Evolutionary conservation across 768 basidiomycete species (phyloP).

Genomic region (Pholiota microspora): DNA sequence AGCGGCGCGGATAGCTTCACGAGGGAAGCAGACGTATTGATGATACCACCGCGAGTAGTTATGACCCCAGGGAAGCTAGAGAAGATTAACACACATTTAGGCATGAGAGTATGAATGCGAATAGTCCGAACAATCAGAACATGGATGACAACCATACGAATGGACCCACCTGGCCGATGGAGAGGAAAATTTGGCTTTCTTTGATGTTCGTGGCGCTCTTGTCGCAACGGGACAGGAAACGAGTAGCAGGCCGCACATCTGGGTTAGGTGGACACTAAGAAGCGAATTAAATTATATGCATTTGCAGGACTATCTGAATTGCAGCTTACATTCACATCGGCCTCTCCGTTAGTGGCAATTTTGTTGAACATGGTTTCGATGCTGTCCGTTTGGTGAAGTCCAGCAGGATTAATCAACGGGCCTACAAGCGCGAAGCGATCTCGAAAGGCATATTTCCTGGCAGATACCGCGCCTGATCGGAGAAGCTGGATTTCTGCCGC

Average conservation of each 20-base stretch:
- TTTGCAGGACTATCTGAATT: too few species aligned
- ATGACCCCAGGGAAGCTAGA: slow-evolving; percentile 52
- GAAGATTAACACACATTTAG: background rate
- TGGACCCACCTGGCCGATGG: slow-evolving; percentile 43
- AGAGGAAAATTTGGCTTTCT: slow-evolving; percentile 46
- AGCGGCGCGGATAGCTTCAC: slow-evolving; percentile 47
- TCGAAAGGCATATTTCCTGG: slow-evolving; percentile 40
- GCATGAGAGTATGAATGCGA: background rate
- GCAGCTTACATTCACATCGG: slow-evolving; percentile 37
- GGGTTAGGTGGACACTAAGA: slow-evolving; percentile 27
- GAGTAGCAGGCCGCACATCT: slow-evolving; percentile 31
- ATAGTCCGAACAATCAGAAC: background rate
- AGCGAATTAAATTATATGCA: background rate
- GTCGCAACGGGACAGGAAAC: slow-evolving; percentile 56
- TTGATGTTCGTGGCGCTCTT: slow-evolving; percentile 62
- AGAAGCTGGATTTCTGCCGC: slow-evolving; percentile 44
- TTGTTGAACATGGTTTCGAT: slow-evolving; percentile 45
- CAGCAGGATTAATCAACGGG: slow-evolving; percentile 44
- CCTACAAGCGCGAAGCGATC: slow-evolving; percentile 55
- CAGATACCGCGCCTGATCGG: slow-evolving; percentile 27
- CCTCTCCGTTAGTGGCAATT: slow-evolving; percentile 43
- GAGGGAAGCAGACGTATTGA: slow-evolving; percentile 52
- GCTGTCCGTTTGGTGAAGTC: slow-evolving; percentile 28
- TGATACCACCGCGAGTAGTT: slow-evolving; percentile 58
- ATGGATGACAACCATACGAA: background rate